Conservation (phyloP, 352 stramenopile species). For the Thalassiosira exigua region DNA sequence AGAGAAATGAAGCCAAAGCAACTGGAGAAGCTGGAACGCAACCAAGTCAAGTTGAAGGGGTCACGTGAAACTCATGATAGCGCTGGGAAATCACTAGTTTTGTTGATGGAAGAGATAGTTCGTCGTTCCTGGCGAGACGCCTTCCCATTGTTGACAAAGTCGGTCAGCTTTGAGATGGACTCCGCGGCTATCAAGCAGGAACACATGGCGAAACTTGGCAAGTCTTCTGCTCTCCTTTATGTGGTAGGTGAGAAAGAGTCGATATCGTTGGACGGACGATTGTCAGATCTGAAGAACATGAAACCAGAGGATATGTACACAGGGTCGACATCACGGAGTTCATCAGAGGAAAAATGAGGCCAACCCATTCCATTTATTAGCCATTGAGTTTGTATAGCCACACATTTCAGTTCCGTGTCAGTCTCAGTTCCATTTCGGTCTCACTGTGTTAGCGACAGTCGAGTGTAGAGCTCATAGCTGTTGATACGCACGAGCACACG, state of each 20-base stretch:
- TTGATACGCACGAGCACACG: conserved; percentile 56
- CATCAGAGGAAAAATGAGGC: too few species aligned
- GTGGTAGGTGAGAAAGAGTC: conserved; percentile 35
- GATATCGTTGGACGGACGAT: conserved; percentile 35
- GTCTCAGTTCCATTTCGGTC: too few species aligned
- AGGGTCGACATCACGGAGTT: conserved; percentile 6
- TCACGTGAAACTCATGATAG: conserved; percentile 53
- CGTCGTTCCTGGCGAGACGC: conserved; percentile 54
- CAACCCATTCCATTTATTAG: too few species aligned
- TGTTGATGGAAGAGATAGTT: conserved; percentile 62
- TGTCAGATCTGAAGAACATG: conserved; percentile 44
- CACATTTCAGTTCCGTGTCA: too few species aligned
- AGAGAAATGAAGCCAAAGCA: conserved; percentile 51
- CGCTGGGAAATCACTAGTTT: conserved; percentile 39
- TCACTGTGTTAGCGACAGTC: background rate
- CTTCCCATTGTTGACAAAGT: conserved; percentile 54
- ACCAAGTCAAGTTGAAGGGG: conserved; percentile 53
- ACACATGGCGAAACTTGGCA: conserved; percentile 32
- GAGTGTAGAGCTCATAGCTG: conserved; percentile 45
- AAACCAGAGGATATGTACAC: conserved; percentile 54
- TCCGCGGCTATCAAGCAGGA: conserved; percentile 43
- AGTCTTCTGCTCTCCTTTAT: conserved; percentile 30
- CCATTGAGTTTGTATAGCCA: too few species aligned
- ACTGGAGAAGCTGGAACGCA: conserved; percentile 60
- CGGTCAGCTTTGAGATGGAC: conserved; percentile 51